Base-by-base conservation (phyloP, 345 rosid genomes). In the Noccaea caerulescens region DNA sequence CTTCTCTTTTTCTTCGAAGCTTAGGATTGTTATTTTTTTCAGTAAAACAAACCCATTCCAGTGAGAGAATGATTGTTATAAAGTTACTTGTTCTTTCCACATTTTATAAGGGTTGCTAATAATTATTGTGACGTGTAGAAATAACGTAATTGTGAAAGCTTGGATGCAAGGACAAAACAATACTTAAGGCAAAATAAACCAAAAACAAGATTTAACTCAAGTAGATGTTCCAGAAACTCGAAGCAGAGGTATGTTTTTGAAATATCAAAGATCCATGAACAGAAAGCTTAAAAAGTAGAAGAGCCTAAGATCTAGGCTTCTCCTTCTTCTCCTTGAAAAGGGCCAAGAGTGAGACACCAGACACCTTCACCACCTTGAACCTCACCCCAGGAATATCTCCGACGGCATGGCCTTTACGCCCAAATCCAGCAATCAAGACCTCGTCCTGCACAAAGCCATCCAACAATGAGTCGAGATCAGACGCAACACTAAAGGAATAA, bases 351-450 rank as follows among this genome's bases (percentile, higher is more conserved):
- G 92, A 87, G 33, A 87, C 88, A 52, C 88, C 90, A 56, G 93
- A 87, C 2, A 85, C 90, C 82, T 82, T 85, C 63, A 85, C 93
- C 5, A 85, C 90, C 90, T 87, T 87, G 76, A 87, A 87, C 71
- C 93, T 80, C 18, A 87, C 93, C 43, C 93, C 88, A 59, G 88
- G 90, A 85, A 84, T 85, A 87, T 83, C 89, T 73, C 92, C 92
- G 0, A 87, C 89, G 0, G 92, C 86, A 69, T 84, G 92, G 12
- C 77, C 80, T 60, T 77, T 77, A 66, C 80, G 80, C 4, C 92
- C 92, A 63, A 85, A 87, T 53, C 89, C 92, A 69, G 89, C 87
- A 56, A 87, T 83, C 76, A 87, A 78, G 25, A 87, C 90, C 72
- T 87, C 90, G 23, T 87, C 88, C 88, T 87, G 79, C 58, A 75